phyloP scores from a whole-genome alignment of 352 stramenopile genomes.

The Globisporangium spiculum region DNA sequence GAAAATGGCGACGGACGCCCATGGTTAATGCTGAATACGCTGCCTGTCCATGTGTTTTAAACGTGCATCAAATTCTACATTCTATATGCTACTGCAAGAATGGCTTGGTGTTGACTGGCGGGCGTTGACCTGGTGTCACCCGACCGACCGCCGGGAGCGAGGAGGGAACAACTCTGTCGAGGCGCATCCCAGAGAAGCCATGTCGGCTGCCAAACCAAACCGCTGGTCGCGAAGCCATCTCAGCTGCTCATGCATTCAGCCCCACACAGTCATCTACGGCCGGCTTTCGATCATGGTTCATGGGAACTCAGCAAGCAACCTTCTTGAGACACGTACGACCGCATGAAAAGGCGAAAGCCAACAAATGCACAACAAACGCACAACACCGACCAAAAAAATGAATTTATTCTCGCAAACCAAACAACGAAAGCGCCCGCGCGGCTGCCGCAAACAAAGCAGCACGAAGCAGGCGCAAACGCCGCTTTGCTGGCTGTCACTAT shows the following conservation, averaged over 20 bases:
- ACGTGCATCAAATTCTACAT: neutral
- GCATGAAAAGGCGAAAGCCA: neutral
- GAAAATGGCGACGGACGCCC: neutral
- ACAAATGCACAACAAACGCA: neutral
- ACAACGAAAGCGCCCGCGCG: neutral
- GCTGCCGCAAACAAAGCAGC: neutral
- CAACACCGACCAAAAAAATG: slow-evolving; percentile 19
- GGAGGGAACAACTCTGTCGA: neutral
- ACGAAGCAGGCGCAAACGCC: neutral
- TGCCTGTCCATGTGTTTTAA: neutral
- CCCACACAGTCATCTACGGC: neutral
- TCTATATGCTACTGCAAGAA: neutral
- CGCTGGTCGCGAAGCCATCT: slow-evolving; percentile 8
- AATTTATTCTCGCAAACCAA: slow-evolving; percentile 24
- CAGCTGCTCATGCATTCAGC: neutral
- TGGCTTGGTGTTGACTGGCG: slow-evolving; percentile 3
- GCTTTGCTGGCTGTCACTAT: neutral
- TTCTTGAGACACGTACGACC: neutral
- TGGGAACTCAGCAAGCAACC: neutral
- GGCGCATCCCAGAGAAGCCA: slow-evolving; percentile 8
- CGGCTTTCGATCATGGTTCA: neutral
- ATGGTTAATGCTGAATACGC: neutral
- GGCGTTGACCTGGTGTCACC: neutral
- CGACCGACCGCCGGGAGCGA: neutral
- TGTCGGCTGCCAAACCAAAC: slow-evolving; percentile 1